phyloP scores from a whole-genome alignment of 768 basidiomycete species.

The Kwoniella botswanensis region DNA sequence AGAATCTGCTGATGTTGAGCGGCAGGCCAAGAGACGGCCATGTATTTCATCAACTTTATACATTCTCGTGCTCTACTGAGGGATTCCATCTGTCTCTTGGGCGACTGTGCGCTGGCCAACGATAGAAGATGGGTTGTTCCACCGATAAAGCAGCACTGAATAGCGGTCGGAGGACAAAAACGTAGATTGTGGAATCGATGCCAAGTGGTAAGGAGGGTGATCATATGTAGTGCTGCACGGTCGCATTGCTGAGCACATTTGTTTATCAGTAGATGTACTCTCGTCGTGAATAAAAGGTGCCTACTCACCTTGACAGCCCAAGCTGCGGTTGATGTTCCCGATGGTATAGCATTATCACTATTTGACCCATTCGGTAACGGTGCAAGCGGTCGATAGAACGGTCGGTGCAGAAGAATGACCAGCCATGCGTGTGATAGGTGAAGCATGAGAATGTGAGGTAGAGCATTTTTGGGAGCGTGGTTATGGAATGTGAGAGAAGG shows the following conservation, averaged over 20 bases:
- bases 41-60: constrained; percentile 35
- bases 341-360: constrained; percentile 11
- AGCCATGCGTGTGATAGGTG: constrained; percentile 50
- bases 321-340: constrained; percentile 23
- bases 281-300: too few relatives aligned
- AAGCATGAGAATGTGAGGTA: constrained; percentile 51
- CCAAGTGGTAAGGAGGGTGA: constrained; percentile 37
- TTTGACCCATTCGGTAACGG: constrained; percentile 18
- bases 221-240: constrained; percentile 34
- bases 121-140: constrained; percentile 43
- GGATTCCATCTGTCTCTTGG: constrained; percentile 36
- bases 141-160: constrained; percentile 44
- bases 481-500: constrained; percentile 35
- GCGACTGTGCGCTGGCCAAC: constrained; percentile 31
- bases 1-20: constrained; percentile 32
- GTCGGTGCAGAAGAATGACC: constrained; percentile 48
- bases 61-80: constrained; percentile 33
- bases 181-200: constrained; percentile 39
- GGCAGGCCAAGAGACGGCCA: constrained; percentile 41
- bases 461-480: constrained; percentile 37
- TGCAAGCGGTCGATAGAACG: constrained; percentile 45
- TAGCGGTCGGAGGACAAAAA: constrained; percentile 33
- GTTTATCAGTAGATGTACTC: too few relatives aligned
- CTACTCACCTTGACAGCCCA: constrained; percentile 41
- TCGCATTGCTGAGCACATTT: constrained; percentile 34